Evolutionary conservation across 192 early-diverging fungal species (phyloP).

Genomic region (Rhizophlyctis rosea): DNA sequence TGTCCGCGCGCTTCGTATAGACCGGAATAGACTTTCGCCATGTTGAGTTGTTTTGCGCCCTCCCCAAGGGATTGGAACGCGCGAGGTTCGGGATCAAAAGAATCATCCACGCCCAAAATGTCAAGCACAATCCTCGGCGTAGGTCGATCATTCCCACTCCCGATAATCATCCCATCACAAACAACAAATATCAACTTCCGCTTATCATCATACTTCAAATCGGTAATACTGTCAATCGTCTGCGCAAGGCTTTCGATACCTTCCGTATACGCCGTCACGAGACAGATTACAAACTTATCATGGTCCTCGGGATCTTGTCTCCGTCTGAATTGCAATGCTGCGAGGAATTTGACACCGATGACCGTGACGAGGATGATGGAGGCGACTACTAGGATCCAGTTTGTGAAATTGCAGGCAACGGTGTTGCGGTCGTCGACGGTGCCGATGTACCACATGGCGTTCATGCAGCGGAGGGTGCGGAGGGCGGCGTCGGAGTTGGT

Average conservation of each 20-base stretch:
- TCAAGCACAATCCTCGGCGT: constrained; percentile 82
- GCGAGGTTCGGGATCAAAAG: constrained; percentile 52
- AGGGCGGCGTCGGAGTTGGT: constrained; percentile 12
- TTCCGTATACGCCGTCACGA: constrained; percentile 98
- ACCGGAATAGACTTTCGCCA: constrained; percentile 94
- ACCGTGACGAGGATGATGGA: constrained; percentile 78
- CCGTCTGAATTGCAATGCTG: constrained; percentile 81
- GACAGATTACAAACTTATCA: constrained; percentile 88
- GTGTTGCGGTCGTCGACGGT: constrained; percentile 71
- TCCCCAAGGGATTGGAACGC: constrained; percentile 72
- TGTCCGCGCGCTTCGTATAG: constrained; percentile 85
- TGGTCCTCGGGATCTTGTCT: constrained; percentile 75
- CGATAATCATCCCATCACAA: constrained; percentile 92
- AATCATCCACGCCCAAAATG: constrained; percentile 80
- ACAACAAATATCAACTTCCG: constrained; percentile 93
- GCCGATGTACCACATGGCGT: constrained; percentile 77
- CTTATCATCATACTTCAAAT: constrained; percentile 90
- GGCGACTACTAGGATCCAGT: constrained; percentile 78
- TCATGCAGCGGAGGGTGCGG: constrained; percentile 55
- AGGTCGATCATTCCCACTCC: constrained; percentile 86
- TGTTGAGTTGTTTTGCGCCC: constrained; percentile 82
- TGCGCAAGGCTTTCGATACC: constrained; percentile 86
- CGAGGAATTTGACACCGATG: constrained; percentile 91
- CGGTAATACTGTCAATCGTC: constrained; percentile 87
- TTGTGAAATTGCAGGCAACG: constrained; percentile 72